Base-by-base conservation (phyloP, 2,329 filamentous ascomycete genomes). In the Dothidotthia symphoricarpi region DNA sequence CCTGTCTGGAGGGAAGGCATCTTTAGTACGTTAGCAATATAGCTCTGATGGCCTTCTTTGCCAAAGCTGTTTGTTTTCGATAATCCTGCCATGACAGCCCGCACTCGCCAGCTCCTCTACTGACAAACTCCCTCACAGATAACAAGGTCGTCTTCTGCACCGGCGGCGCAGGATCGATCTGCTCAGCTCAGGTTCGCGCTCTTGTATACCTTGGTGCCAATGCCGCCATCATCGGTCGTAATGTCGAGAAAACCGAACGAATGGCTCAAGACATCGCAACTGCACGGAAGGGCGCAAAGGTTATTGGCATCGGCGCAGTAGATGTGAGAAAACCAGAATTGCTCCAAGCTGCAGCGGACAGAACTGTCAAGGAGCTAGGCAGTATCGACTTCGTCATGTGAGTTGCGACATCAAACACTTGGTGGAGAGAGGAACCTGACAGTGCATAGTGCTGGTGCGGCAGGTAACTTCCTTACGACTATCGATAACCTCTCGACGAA, bases 61-160 rank as follows among this genome's bases (percentile, higher is more conserved):
- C 3, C 10, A 22, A 8, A 24, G 34, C 44, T 45, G n/a, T n/a
- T n/a, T n/a, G n/a, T n/a, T n/a, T n/a, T n/a, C n/a, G n/a, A n/a
- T n/a, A n/a, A n/a, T n/a, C n/a, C n/a, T n/a, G n/a, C n/a, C n/a
- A n/a, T n/a, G n/a, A n/a, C n/a, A n/a, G n/a, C n/a, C n/a, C n/a
- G n/a, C n/a, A n/a, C n/a, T n/a, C n/a, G n/a, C n/a, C n/a, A n/a
- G n/a, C n/a, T n/a, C n/a, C n/a, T n/a, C n/a, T n/a, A n/a, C n/a
- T n/a, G n/a, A n/a, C n/a, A n/a, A n/a, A n/a, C n/a, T n/a, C n/a
- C n/a, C n/a, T n/a, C n/a, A 10, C 56, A 94, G 88, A 84, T 47
- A 82, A 84, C 63, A 91, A 93, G 59, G 90, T 97, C 29, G 80
- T 91, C 53, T 95, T 97, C 69, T 94, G 94, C 60, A 98, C 93